Evolutionary conservation across 768 basidiomycete species (phyloP), one percentile per base, ranked within the genome.

Genomic region (Suillus variegatus): DNA sequence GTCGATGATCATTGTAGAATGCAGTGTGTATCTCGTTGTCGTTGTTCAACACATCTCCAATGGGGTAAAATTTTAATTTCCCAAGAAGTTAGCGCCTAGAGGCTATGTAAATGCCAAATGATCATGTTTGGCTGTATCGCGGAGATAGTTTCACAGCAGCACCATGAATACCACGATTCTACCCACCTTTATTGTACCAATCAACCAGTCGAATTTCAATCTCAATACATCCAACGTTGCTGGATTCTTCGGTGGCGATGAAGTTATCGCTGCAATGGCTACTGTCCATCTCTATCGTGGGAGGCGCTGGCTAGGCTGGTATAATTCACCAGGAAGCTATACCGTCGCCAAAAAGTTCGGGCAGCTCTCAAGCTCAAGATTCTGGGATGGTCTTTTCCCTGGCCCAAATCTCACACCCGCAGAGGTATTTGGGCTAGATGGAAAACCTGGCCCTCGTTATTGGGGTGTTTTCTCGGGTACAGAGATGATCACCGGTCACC

Each of bases 221-320:
- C 73, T 78, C 60, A 62, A 75, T 57, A 61, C 72, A 6, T 74
- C 75, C 5, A 78, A 72, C n/a, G 69, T 79, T 5, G 74, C 73
- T 35, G 76, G 77, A 40, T 76, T 79, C 62, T 73, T 80, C 10
- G 79, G 79, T 3, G 74, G 79, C 5, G 71, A 76, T 32, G 78
- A 79, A 64, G 77, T 73, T 6, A 70, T 79, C 20, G 70, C 77
- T 8, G 76, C 78, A 25, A 78, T 80, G 70, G 66, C 71, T 13
- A 71, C 74, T 25, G 70, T 80, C 10, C 79, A 78, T 57, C 65
- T 79, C 28, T 77, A 71, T 62, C 60, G 73, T 54, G 72, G 72
- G n/a, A 71, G 74, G 62, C 73, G 71, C 47, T 80, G 75, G 75
- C 64, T 79, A 16, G 79, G 78, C n/a, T 79, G 75, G 75, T 79